Evolutionary conservation across 2,329 filamentous ascomycete genomes (phyloP), one percentile per base, ranked within the genome.

Genomic region (Pseudogymnoascus sp.): DNA sequence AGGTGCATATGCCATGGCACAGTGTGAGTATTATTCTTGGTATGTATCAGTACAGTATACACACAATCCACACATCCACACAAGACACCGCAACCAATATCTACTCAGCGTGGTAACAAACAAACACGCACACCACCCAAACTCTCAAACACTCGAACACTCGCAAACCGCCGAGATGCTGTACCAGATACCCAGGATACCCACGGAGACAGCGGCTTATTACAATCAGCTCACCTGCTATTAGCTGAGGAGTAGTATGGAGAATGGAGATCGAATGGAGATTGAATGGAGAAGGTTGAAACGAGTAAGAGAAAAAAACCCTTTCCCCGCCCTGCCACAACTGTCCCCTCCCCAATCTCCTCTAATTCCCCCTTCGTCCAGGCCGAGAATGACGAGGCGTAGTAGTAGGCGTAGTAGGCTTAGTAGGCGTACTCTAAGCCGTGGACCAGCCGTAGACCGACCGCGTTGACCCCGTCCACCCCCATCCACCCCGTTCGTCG

Each of bases 321-420:
- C n/a, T 31, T 53, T 31, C 46, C 46, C 46, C 46, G 46, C 46
- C 46, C 46, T 53, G 46, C 26, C 46, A 53, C 7, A 53, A 14
- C 14, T 11, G 8, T 16, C 46, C 24, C 24, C 4, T 14, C 11
- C 11, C 19, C 19, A 26, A 14, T 41, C 16, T 41, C 38, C 46
- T 26, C 43, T n/a, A 50, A 26, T 28, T 10, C 22, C 26, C 46
- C 14, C 12, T 50, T 50, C 43, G 43, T 26, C 43, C 22, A 31
- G 46, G 46, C 43, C 43, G 43, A 53, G 46, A 53, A 53, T 53
- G 46, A 53, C 46, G 46, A 53, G 46, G 46, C 14, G 46, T 31
- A 16, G 22, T 28, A n/a, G 24, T 7, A 3, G 8, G 3, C 28
- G 7, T 10, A 10, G 43, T 50, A 26, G 24, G n/a, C n/a, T 14